These are phyloP conservation scores for Naganishia vishniacii DNA, from an alignment of 768 basidiomycete genomes.

Conservation along the genomic window DNA sequence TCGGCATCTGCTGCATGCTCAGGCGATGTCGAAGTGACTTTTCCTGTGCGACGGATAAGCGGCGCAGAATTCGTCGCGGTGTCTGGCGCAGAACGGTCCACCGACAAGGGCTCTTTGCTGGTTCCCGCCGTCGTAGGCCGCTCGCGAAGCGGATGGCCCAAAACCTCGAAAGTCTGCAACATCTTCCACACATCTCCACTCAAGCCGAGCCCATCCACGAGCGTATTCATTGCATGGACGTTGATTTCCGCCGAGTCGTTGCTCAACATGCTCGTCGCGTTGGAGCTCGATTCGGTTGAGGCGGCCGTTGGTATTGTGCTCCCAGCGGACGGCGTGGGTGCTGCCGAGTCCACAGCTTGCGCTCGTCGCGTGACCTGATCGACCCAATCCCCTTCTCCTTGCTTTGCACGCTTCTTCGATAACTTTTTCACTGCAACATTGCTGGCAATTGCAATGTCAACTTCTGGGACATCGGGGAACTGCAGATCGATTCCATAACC, in stretches of 20 bases:
- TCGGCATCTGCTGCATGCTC: constrained; percentile 23
- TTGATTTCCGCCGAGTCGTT: constrained; percentile 4
- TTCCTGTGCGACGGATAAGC: constrained; percentile 1
- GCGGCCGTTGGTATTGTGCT: not conserved
- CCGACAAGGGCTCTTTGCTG: too few species aligned
- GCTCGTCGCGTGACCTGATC: constrained; percentile 3
- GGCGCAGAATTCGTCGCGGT: not conserved
- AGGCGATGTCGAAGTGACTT: constrained; percentile 5
- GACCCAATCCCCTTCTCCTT: constrained; percentile 14
- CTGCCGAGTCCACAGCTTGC: not conserved
- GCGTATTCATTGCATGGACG: constrained; percentile 21
- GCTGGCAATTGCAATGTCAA: not conserved
- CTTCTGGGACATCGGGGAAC: constrained; percentile 19
- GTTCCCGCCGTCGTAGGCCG: not conserved
- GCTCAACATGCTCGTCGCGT: not conserved
- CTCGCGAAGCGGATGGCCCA: not conserved
- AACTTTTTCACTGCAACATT: not conserved
- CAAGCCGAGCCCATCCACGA: constrained; percentile 3
- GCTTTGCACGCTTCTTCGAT: constrained; percentile 7
- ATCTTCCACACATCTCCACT: constrained; percentile 22
- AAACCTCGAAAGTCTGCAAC: constrained; percentile 24
- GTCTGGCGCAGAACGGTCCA: not conserved
- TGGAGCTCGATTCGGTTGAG: not conserved
- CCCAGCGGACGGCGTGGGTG: not conserved
- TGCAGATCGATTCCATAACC: constrained; percentile 22